Conservation (phyloP, 1,284 basidiomycete genomes). For the Takashimella tepidaria region DNA sequence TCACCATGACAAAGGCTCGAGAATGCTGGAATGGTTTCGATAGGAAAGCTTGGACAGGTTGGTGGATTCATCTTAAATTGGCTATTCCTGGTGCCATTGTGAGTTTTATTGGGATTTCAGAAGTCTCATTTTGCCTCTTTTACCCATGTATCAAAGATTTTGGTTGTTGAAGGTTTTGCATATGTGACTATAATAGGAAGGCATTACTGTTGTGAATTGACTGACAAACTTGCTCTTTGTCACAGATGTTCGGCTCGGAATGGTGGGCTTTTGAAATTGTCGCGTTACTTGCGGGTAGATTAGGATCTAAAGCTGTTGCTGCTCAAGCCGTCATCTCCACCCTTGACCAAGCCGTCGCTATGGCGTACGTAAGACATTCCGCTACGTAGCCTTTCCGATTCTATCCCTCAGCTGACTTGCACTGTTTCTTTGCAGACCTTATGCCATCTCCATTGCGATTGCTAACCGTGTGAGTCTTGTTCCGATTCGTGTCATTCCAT, state of each 20-base stretch:
- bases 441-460: conserved; percentile 21
- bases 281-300: conserved; percentile 26
- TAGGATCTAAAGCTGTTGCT: conserved; percentile 25
- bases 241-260: conserved; percentile 26
- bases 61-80: conserved; percentile 18
- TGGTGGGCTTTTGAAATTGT: conserved; percentile 32
- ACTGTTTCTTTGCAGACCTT: conserved; percentile 8
- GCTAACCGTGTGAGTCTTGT: conserved; percentile 16
- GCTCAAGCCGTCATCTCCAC: conserved; percentile 28
- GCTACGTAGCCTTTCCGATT: no score
- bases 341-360: conserved; percentile 17
- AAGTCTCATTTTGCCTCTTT: no score
- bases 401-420: no score
- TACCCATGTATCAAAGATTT: no score
- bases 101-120: conserved; percentile 3
- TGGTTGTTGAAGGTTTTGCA: no score
- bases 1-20: conserved; percentile 15
- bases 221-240: no score
- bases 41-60: conserved; percentile 14
- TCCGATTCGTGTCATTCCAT: conserved; percentile 6
- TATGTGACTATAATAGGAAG: background rate
- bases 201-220: background rate
- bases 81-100: conserved; percentile 25
- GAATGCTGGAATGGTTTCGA: conserved; percentile 30
- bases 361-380: conserved; percentile 7